Evolutionary conservation across 768 basidiomycete genomes (phyloP).

Genomic region (Tylopilus rubrobrunneus): DNA sequence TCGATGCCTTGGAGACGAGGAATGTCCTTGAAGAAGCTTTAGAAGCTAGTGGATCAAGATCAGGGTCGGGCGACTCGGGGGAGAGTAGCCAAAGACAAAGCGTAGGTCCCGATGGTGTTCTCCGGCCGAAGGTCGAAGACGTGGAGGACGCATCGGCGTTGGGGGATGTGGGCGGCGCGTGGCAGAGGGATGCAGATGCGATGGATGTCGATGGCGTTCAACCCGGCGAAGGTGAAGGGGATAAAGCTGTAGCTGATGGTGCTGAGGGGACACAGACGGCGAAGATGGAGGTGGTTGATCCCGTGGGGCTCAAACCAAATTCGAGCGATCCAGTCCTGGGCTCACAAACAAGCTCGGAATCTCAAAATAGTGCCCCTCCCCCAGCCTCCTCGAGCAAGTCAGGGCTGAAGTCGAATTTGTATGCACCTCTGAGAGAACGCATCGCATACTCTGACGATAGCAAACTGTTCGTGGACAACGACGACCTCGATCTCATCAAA

Average conservation of each 20-base stretch:
- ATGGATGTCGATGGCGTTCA: conserved; percentile 34
- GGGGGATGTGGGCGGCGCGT: conserved; percentile 17
- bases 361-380: conserved; percentile 23
- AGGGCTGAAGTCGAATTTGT: conserved; percentile 40
- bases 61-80: conserved; percentile 29
- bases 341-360: conserved; percentile 39
- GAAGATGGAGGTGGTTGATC: conserved; percentile 25
- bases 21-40: conserved; percentile 56
- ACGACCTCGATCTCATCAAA: conserved; percentile 48
- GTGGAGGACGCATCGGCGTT: conserved; percentile 52
- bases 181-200: conserved; percentile 20
- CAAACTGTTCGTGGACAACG: conserved; percentile 52
- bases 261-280: conserved; percentile 18
- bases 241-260: conserved; percentile 2
- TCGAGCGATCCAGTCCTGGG: conserved; percentile 54
- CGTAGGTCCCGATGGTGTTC: conserved; percentile 20
- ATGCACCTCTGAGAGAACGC: conserved; percentile 56
- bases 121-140: conserved; percentile 52
- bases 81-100: conserved; percentile 36
- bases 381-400: conserved; percentile 32
- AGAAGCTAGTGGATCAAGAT: conserved; percentile 31
- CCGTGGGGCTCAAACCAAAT: conserved; percentile 46
- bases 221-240: conserved; percentile 27
- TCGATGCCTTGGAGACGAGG: conserved; percentile 59
- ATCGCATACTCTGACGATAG: conserved; percentile 44